Base-by-base conservation (phyloP, 768 basidiomycete genomes). In the Mrakia gelida region DNA sequence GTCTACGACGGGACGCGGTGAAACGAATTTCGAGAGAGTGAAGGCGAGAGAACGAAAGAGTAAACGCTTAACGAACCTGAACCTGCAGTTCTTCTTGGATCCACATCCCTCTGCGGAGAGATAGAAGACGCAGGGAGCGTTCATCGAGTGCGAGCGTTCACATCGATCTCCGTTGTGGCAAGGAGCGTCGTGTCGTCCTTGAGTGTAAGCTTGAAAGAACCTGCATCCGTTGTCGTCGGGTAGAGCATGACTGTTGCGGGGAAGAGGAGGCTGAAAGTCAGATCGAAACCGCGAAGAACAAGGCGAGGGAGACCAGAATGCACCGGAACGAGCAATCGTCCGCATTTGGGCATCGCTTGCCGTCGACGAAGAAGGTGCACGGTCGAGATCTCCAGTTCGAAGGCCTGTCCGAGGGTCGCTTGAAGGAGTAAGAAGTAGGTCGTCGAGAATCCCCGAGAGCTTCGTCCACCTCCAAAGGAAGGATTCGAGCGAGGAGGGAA, bases 161-260 rank as follows among this genome's bases (percentile, higher is more conserved):
- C 63, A 65, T 65, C 63, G 63, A 38, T 65, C 63, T 32, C 63
- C 63, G 34, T 65, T 32, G 10, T 30, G 63, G 32, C 63, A 65
- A 34, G 63, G 63, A 13, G 18, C 30, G 34, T 32, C 30, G 18
- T 65, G 63, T 10, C 63, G 63, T 5, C 63, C 63, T 32, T 38
- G 30, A 30, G 18, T 15, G 63, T 65, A 15, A 10, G 63, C 63
- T 13, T 65, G 63, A 32, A 65, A 65, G 63, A 65, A 65, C 16
- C 30, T 32, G 32, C 63, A 65, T 9, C 63, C 63, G 32, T 65
- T 34, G 32, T 34, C 63, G 63, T 65, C 63, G 30, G 63, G 63
- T 9, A 65, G 18, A 18, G 63, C 63, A 15, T 65, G 63, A 38
- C 63, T 65, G n/a, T 7, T 32, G 10, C n/a, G 32, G 2, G 2